phyloP scores from a whole-genome alignment of 106 monocot genomes.

The Iris macrosiphon region DNA sequence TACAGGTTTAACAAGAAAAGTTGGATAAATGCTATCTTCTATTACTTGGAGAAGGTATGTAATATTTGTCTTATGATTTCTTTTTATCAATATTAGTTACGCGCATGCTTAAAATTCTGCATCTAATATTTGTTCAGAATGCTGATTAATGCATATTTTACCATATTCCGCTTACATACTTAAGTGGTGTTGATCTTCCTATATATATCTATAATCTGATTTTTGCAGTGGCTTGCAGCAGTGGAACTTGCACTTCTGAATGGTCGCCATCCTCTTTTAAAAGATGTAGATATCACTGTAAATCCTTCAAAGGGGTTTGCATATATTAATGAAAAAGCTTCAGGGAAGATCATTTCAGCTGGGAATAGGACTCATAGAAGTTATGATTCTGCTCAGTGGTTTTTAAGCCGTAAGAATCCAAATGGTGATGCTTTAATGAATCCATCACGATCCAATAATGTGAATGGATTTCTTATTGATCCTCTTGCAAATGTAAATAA shows the following conservation, averaged over 20 bases:
- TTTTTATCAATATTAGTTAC: too few relatives aligned
- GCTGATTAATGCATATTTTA: not conserved
- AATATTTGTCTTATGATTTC: too few relatives aligned
- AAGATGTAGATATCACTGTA: slow-evolving; percentile 75
- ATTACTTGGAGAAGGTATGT: too few relatives aligned
- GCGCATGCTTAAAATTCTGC: too few relatives aligned
- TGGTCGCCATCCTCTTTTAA: slow-evolving; percentile 86
- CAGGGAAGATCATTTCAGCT: slow-evolving; percentile 3
- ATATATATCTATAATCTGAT: not conserved
- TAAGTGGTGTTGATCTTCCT: slow-evolving; percentile 2
- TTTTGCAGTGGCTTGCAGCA: slow-evolving; percentile 90
- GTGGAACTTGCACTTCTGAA: slow-evolving; percentile 89
- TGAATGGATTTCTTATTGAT: slow-evolving; percentile 33
- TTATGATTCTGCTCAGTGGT: slow-evolving; percentile 17
- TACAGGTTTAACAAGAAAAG: too few relatives aligned
- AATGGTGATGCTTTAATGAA: slow-evolving; percentile 14
- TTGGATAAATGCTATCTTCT: too few relatives aligned
- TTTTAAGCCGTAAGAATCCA: slow-evolving; percentile 8
- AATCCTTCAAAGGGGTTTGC: slow-evolving; percentile 57
- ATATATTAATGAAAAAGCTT: slow-evolving; percentile 22
- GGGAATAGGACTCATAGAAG: slow-evolving; percentile 5
- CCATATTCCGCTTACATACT: not conserved
- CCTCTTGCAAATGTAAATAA: slow-evolving; percentile 9
- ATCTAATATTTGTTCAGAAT: not conserved
- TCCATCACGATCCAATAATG: slow-evolving; percentile 13